phyloP scores from a whole-genome alignment of 768 basidiomycete genomes.

The Macrolepiota dolichaula region DNA sequence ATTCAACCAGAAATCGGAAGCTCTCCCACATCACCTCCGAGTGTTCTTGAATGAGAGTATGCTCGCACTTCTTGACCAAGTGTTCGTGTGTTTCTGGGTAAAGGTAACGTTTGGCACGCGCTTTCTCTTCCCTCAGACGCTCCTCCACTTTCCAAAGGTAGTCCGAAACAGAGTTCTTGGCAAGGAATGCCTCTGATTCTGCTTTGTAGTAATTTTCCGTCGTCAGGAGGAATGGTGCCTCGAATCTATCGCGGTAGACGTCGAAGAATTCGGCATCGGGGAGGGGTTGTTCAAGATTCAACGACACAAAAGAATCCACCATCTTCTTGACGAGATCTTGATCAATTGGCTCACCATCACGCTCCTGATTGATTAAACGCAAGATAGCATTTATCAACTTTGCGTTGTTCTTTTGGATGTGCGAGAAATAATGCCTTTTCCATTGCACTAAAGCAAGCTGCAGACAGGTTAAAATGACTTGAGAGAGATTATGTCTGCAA shows the following conservation, averaged over 20 bases:
- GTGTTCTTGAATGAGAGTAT: slow-evolving; percentile 90
- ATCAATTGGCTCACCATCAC: slow-evolving; percentile 94
- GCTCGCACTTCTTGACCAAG: slow-evolving; percentile 84
- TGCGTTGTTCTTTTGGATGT: slow-evolving; percentile 73
- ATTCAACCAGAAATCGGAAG: slow-evolving; percentile 91
- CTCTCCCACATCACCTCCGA: slow-evolving; percentile 90
- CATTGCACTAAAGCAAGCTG: slow-evolving; percentile 95
- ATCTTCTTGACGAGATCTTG: slow-evolving; percentile 96
- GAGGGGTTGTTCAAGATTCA: slow-evolving; percentile 89
- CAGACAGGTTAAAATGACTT: slow-evolving; percentile 5
- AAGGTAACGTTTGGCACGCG: slow-evolving; percentile 91
- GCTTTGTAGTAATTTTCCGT: slow-evolving; percentile 92
- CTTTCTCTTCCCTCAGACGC: slow-evolving; percentile 90
- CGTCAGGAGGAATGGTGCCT: slow-evolving; percentile 80
- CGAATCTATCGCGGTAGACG: slow-evolving; percentile 92
- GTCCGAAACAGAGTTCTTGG: slow-evolving; percentile 89
- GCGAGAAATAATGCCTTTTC: slow-evolving; percentile 87
- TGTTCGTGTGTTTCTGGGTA: slow-evolving; percentile 88
- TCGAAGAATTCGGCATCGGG: slow-evolving; percentile 93
- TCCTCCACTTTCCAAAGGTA: slow-evolving; percentile 97
- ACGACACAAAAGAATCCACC: slow-evolving; percentile 93
- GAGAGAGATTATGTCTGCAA: background rate
- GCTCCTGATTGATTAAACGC: slow-evolving; percentile 85
- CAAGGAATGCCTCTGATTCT: slow-evolving; percentile 90
- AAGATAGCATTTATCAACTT: slow-evolving; percentile 88